These are phyloP conservation scores for Chloris gayana DNA, from an alignment of 176 grass and related monocot genomes.

Conservation along the genomic window DNA sequence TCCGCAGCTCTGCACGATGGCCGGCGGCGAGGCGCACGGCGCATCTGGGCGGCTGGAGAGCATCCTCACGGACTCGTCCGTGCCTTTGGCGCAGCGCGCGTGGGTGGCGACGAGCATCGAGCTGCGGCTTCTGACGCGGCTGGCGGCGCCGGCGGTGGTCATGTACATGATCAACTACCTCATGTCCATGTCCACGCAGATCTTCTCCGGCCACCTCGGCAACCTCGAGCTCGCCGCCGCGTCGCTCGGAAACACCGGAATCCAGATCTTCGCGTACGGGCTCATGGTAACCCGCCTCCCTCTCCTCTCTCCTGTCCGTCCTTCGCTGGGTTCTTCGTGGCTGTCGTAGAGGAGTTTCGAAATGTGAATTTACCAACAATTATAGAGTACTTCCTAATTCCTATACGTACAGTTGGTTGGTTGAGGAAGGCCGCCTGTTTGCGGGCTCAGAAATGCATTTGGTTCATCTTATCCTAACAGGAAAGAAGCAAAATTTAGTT, in stretches of 20 bases:
- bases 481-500: too few relatives aligned
- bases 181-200: conserved; percentile 74
- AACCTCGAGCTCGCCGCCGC: conserved; percentile 77
- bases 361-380: not conserved
- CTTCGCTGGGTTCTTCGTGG: not conserved
- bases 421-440: not conserved
- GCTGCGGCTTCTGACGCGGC: conserved; percentile 22
- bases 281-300: conserved; percentile 54
- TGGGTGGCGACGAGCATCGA: conserved; percentile 9
- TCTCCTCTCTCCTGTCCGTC: not conserved
- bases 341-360: too few relatives aligned
- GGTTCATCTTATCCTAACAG: not conserved
- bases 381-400: not conserved
- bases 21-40: not conserved
- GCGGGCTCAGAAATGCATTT: too few relatives aligned
- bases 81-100: not conserved
- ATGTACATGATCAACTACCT: conserved; percentile 74
- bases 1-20: too few relatives aligned
- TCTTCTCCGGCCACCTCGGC: conserved; percentile 70
- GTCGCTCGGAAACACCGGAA: conserved; percentile 70
- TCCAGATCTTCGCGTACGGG: conserved; percentile 84
- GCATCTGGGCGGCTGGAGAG: conserved; percentile 3
- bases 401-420: not conserved
- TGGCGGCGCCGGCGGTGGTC: conserved; percentile 55
- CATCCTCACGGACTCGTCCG: not conserved